Percentiles rank a stretch among this genome's conserved stretches.
phyloP scores from a whole-genome alignment of 306 rosid species.

The Pterocarpus macrocarpus region DNA sequence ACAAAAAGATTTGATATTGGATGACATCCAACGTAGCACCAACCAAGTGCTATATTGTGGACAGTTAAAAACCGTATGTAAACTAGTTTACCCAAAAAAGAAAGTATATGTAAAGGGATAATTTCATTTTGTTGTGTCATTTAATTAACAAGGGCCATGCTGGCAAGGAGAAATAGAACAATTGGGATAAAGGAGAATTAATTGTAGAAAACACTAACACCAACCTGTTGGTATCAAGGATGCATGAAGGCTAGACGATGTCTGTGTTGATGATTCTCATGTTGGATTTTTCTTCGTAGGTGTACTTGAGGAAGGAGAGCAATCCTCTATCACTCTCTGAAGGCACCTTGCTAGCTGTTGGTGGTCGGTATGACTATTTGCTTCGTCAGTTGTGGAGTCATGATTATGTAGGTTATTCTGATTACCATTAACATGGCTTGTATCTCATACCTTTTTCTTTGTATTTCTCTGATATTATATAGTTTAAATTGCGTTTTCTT shows the following conservation, averaged over 20 bases:
- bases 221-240: conserved; percentile 30
- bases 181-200: background rate
- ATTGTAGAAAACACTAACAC: background rate
- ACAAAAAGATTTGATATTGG: background rate
- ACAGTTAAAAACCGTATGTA: background rate
- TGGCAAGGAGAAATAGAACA: background rate
- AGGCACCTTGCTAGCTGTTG: conserved; percentile 86
- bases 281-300: conserved; percentile 61
- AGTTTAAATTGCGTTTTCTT: conserved; percentile 35
- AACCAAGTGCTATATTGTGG: background rate
- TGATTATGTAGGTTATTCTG: conserved; percentile 66
- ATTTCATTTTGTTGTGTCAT: background rate
- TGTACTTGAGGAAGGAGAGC: conserved; percentile 84
- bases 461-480: conserved; percentile 17
- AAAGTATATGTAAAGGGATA: background rate
- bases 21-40: conserved; percentile 8
- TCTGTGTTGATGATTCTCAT: conserved; percentile 39
- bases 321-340: conserved; percentile 74
- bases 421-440: conserved; percentile 29
- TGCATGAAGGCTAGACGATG: conserved; percentile 22
- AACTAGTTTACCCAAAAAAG: too few relatives aligned
- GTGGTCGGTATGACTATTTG: conserved; percentile 90
- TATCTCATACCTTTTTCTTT: conserved; percentile 22
- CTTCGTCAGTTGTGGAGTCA: conserved; percentile 78
- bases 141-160: background rate